A percentile compares a stretch with the other conserved stretches of the same genome.
Evolutionary conservation across 345 rosid species (phyloP).

Genomic region (Iberis pinnata): DNA sequence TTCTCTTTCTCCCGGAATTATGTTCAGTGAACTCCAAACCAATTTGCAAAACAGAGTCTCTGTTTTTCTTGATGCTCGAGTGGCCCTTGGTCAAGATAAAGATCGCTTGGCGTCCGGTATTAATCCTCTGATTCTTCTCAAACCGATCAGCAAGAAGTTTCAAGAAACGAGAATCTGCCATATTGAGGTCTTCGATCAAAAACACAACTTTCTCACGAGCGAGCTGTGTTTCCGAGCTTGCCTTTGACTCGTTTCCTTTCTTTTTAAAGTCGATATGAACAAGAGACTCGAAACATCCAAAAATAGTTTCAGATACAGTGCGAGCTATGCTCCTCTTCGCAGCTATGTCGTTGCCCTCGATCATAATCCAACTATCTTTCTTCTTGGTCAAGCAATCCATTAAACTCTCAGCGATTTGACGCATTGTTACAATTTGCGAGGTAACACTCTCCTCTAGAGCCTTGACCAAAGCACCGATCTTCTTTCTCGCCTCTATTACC

Average conservation of each 20-base stretch:
- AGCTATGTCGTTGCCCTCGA: slow-evolving; percentile 53
- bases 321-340: slow-evolving; percentile 69
- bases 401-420: slow-evolving; percentile 45
- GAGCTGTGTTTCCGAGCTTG: slow-evolving; percentile 28
- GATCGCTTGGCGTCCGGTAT: slow-evolving; percentile 31
- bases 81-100: slow-evolving; percentile 51
- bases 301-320: slow-evolving; percentile 48
- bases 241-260: slow-evolving; percentile 20
- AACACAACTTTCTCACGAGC: slow-evolving; percentile 42
- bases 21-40: slow-evolving; percentile 36
- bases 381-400: slow-evolving; percentile 29
- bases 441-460: slow-evolving; percentile 56
- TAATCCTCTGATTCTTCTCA: slow-evolving; percentile 16
- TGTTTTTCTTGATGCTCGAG: slow-evolving; percentile 21
- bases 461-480: slow-evolving; percentile 27
- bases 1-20: slow-evolving; percentile 45
- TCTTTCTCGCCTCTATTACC: slow-evolving; percentile 17
- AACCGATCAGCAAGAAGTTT: slow-evolving; percentile 51
- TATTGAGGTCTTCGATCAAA: slow-evolving; percentile 61
- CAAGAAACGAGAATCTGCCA: slow-evolving; percentile 45
- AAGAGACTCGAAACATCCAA: slow-evolving; percentile 52
- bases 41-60: slow-evolving; percentile 48
- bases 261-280: slow-evolving; percentile 42
- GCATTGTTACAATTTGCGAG: slow-evolving; percentile 53
- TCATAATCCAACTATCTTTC: slow-evolving; percentile 51